These are phyloP conservation scores for Globisporangium heterothallicum DNA, from an alignment of 352 stramenopile genomes.

Conservation along the genomic window DNA sequence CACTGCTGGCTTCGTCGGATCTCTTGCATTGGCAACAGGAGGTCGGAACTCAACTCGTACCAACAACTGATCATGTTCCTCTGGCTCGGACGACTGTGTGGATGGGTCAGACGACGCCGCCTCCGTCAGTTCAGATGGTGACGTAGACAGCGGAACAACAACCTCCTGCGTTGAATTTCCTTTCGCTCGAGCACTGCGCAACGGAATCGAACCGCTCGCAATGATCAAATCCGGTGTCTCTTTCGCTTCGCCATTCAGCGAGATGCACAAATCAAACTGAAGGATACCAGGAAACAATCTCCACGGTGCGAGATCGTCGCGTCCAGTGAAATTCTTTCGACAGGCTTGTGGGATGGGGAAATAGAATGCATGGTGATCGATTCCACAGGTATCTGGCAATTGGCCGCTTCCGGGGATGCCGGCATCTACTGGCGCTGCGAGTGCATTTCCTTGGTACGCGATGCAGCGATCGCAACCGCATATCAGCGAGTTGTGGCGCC, in stretches of 20 bases:
- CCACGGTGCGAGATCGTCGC: constrained; percentile 74
- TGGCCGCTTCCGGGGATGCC: neutral
- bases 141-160: constrained; percentile 28
- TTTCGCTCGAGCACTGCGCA: constrained; percentile 30
- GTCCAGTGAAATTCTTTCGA: constrained; percentile 72
- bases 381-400: constrained; percentile 24
- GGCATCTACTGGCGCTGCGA: constrained; percentile 3
- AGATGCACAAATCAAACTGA: constrained; percentile 73
- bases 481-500: constrained; percentile 42
- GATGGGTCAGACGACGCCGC: neutral
- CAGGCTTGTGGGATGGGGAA: constrained; percentile 74
- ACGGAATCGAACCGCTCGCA: constrained; percentile 41
- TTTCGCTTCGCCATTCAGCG: constrained; percentile 60
- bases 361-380: constrained; percentile 82
- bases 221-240: constrained; percentile 61
- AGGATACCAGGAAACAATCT: constrained; percentile 64
- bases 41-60: constrained; percentile 48
- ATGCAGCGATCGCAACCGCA: constrained; percentile 55
- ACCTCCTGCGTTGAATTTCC: constrained; percentile 32
- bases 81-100: constrained; percentile 7
- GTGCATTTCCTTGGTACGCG: constrained; percentile 16
- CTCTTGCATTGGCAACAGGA: constrained; percentile 17
- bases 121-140: constrained; percentile 14
- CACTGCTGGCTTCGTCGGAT: neutral
- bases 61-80: constrained; percentile 34